These are phyloP conservation scores for Agrocybe pediades DNA, from an alignment of 768 basidiomycete species.

Conservation along the genomic window DNA sequence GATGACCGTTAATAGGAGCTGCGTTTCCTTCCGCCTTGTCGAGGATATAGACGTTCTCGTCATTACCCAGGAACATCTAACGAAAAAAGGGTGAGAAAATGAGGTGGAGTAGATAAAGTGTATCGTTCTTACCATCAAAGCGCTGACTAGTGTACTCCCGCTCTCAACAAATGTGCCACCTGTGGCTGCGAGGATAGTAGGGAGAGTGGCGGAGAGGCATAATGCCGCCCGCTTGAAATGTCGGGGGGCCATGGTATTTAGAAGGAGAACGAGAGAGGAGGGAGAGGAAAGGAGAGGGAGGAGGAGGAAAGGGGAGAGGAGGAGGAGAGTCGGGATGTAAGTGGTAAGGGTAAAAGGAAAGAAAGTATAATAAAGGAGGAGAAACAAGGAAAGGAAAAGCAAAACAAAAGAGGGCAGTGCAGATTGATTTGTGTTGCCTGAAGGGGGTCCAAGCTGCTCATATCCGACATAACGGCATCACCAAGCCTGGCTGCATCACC, in stretches of 20 bases:
- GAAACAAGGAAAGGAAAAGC: not conserved
- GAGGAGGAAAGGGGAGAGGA: not conserved
- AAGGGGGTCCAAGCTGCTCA: not conserved
- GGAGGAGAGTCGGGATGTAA: conserved; percentile 1
- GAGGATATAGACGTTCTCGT: conserved; percentile 81
- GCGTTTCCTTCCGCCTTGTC: conserved; percentile 88
- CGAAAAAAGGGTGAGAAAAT: not conserved
- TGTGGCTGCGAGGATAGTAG: conserved; percentile 33
- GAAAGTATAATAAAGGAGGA: not conserved
- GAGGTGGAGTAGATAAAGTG: conserved; percentile 7
- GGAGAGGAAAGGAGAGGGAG: not conserved
- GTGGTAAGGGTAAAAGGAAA: not conserved
- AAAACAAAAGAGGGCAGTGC: not conserved
- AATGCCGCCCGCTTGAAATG: conserved; percentile 42
- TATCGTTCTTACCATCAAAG: conserved; percentile 44
- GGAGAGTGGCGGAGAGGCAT: conserved; percentile 39
- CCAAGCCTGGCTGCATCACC: not conserved
- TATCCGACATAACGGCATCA: conserved; percentile 7
- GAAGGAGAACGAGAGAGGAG: not conserved
- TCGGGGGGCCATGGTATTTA: conserved; percentile 19
- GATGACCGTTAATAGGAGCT: conserved; percentile 62
- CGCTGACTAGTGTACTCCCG: conserved; percentile 48
- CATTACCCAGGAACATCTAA: conserved; percentile 80
- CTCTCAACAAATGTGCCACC: conserved; percentile 46
- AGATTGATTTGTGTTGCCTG: not conserved